Conservation (phyloP, 2,329 filamentous ascomycete species). For the Colletotrichum cordylinicola region DNA sequence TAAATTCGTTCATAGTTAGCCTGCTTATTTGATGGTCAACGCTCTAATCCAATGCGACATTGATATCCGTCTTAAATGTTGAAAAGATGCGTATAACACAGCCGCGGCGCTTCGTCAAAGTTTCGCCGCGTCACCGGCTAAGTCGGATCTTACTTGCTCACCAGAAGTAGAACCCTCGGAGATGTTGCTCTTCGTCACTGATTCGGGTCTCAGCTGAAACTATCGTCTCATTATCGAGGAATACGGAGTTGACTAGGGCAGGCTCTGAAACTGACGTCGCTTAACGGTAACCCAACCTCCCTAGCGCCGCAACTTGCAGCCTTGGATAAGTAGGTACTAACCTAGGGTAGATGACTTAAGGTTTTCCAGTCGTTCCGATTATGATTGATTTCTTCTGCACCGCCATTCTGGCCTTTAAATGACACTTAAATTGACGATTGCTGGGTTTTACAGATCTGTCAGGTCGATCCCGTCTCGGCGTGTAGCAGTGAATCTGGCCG, state of each 20-base stretch:
- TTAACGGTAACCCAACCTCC: background rate
- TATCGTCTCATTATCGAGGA: background rate
- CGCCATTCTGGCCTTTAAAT: background rate
- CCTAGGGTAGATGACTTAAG: background rate
- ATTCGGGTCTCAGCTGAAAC: background rate
- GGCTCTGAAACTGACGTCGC: background rate
- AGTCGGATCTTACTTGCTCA: rapidly evolving
- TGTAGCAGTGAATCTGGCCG: background rate
- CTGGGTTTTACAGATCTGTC: background rate
- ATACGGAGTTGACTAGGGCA: background rate
- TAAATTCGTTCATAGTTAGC: too few relatives aligned
- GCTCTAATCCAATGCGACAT: too few relatives aligned
- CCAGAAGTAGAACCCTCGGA: background rate
- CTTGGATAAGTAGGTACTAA: background rate
- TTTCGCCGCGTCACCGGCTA: background rate
- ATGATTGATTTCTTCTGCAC: background rate
- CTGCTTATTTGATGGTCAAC: too few relatives aligned
- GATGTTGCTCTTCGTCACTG: background rate
- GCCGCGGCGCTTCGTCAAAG: background rate
- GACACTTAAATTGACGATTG: background rate
- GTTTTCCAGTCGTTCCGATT: background rate
- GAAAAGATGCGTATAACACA: background rate
- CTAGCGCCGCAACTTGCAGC: background rate
- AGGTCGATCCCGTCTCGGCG: background rate
- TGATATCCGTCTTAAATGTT: background rate